Conservation (phyloP, 2,329 filamentous ascomycete species). For the Trichoderma oligosporum region DNA sequence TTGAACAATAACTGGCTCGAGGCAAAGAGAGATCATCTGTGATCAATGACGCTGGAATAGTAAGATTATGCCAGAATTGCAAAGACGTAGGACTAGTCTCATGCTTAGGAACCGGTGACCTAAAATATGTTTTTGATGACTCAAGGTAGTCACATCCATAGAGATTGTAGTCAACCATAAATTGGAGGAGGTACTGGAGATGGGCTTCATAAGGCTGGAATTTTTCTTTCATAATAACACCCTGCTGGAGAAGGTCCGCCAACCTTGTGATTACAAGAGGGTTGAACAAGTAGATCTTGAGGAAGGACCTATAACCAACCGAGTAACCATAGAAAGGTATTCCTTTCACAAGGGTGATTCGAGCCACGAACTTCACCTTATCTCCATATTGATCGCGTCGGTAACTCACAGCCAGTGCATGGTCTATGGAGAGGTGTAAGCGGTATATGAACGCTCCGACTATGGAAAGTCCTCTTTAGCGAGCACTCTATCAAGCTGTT, state of each 20-base stretch:
- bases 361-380: constrained; percentile 70
- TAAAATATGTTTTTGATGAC: constrained; percentile 65
- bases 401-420: constrained; percentile 82
- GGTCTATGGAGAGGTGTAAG: constrained; percentile 83
- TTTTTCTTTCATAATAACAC: constrained; percentile 74
- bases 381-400: constrained; percentile 68
- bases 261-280: constrained; percentile 82
- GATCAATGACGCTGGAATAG: constrained; percentile 51
- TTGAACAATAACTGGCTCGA: constrained; percentile 78
- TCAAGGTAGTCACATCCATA: constrained; percentile 90
- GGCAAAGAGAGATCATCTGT: constrained; percentile 62
- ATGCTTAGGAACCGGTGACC: constrained; percentile 68
- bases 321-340: constrained; percentile 95
- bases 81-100: constrained; percentile 55
- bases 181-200: constrained; percentile 86
- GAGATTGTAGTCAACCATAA: constrained; percentile 97
- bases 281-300: constrained; percentile 94
- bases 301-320: constrained; percentile 84
- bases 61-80: constrained; percentile 77
- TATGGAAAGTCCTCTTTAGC: constrained; percentile 31
- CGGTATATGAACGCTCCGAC: constrained; percentile 73
- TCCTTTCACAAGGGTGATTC: constrained; percentile 88
- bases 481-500: not conserved
- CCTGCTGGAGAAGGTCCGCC: constrained; percentile 81
- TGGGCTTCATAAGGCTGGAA: constrained; percentile 95